Base-by-base conservation (phyloP, 345 rosid species). In the Corchorus capsularis region DNA sequence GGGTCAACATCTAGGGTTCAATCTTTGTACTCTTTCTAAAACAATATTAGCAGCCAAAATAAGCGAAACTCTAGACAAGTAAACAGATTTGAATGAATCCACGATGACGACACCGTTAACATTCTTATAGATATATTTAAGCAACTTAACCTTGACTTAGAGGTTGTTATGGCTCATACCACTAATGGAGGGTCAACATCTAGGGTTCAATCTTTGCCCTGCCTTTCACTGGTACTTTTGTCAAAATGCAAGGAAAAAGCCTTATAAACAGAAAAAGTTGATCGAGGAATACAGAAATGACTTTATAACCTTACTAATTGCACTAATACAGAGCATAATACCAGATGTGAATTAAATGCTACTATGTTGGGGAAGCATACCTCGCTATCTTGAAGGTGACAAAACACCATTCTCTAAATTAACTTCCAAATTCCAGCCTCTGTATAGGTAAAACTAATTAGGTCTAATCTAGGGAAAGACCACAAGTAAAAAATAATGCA, bases 381-480 rank as follows among this genome's bases (percentile, higher is more conserved):
- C 87, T 86, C 47, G 53, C 64, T 60, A 13, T 75, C 73, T 57
- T 63, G 60, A 73, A 74, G 72, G 83, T 15, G 47, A n/a, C 66
- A 83, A 75, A 63, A 83, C 74, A 61, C 90, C 87, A 66, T 89
- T 88, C 80, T 89, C 95, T 63, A 76, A 56, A 57, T 88, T 83
- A 79, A 83, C 78, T 78, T 90, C 96, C 83, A 92, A 83, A 80
- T 88, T 90, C 98, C 95, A 92, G 77, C 93, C 93, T 73, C 98
- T 94, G 80, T 62, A 85, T 63, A 32, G 56, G 45, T 47, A 27
- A 59, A 55, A 75, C 16, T 57, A 74, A 74, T 82, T 71, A 79
- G 76, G 73, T 71, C 77, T 65, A 49, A 52, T 53, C 70, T 35
- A 54, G 11, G 56, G 43, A 76, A 76, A 73, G 35, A 52, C 59